A percentile compares a stretch with the other conserved stretches of the same genome.
phyloP scores from a whole-genome alignment of 192 early-diverging fungal genomes.

The Backusella tuberculispora region DNA sequence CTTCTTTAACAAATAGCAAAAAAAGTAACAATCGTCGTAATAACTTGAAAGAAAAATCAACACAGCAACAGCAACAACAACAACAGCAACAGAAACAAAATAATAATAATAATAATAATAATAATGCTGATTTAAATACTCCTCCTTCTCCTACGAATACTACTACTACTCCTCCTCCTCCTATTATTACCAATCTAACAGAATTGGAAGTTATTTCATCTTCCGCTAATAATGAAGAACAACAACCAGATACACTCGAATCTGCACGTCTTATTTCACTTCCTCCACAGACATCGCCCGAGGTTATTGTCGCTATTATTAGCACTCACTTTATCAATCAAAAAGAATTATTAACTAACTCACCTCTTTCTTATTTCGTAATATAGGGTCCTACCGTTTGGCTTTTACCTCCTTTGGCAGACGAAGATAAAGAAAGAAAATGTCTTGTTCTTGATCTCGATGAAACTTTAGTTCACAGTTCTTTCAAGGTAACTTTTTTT shows the following conservation, averaged over 20 bases:
- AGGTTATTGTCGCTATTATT: background rate
- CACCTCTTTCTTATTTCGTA: background rate
- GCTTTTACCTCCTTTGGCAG: conserved; percentile 72
- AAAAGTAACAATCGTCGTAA: background rate
- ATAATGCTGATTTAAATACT: background rate
- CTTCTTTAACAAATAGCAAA: background rate
- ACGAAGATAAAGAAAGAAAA: conserved; percentile 75
- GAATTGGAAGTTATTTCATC: background rate
- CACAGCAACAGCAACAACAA: background rate
- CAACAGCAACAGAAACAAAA: no score
- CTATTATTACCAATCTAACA: background rate
- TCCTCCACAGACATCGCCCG: conserved; percentile 9
- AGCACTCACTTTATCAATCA: no score
- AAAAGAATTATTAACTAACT: background rate
- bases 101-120: background rate
- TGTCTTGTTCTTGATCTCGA: conserved; percentile 97
- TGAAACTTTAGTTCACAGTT: conserved; percentile 97
- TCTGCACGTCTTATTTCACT: conserved; percentile 11
- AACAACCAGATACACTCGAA: background rate
- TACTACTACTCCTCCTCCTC: background rate
- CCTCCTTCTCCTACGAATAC: background rate
- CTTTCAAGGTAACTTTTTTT: conserved; percentile 73
- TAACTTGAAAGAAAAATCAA: conserved; percentile 9
- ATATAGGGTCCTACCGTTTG: conserved; percentile 31
- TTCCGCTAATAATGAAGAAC: no score